These are phyloP conservation scores for Ceratobasidium theobromae DNA, from an alignment of 1,284 basidiomycete species.

Conservation along the genomic window DNA sequence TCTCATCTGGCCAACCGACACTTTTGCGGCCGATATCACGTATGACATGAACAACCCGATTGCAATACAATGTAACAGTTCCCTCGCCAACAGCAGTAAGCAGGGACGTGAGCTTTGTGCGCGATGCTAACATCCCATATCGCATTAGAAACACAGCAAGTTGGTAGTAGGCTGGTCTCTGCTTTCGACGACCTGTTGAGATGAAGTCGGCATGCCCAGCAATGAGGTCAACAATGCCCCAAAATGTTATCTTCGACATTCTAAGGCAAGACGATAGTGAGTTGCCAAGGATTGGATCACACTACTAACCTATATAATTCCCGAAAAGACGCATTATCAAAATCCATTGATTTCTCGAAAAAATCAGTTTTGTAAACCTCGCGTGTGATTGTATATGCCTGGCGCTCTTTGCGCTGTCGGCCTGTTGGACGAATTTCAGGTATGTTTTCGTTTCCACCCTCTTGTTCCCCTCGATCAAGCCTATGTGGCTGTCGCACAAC, in stretches of 20 bases:
- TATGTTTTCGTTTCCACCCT: too few species aligned
- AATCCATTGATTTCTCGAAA: background rate
- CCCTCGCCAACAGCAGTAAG: slow-evolving; percentile 10
- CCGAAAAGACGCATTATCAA: background rate
- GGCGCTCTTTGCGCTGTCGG: too few species aligned
- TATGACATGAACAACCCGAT: background rate
- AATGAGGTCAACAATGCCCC: background rate
- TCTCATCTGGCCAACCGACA: slow-evolving; percentile 3
- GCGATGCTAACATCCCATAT: background rate
- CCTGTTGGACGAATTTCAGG: too few species aligned
- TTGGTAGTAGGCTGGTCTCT: background rate
- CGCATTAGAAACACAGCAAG: background rate
- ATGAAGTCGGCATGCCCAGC: background rate
- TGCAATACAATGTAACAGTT: background rate
- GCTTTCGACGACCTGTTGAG: background rate
- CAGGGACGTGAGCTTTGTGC: background rate
- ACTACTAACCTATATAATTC: background rate
- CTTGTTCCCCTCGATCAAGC: too few species aligned
- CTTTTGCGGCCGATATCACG: background rate
- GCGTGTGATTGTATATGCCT: background rate
- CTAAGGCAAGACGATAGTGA: background rate
- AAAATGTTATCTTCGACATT: background rate
- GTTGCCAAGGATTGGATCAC: background rate
- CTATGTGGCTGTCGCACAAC: too few species aligned
- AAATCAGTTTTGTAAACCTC: background rate